Conservation (phyloP, 768 basidiomycete genomes). For the Lentinula guzmanii region DNA sequence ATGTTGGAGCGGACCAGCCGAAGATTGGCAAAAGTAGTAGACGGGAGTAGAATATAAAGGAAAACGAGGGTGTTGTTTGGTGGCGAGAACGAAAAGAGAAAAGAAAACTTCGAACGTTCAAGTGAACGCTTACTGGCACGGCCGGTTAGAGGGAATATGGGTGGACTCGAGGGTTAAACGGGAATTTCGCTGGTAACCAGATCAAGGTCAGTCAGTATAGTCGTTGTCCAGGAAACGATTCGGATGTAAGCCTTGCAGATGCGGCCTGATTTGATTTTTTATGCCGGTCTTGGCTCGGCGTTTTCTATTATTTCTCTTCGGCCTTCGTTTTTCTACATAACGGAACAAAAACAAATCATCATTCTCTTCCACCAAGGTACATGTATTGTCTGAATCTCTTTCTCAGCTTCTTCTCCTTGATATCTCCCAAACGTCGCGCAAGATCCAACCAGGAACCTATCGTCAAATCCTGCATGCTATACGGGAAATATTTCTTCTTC, state of each 20-base stretch:
- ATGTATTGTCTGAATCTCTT: conserved; percentile 66
- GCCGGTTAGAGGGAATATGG: neutral
- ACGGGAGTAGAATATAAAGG: conserved; percentile 16
- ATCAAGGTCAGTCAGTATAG: conserved; percentile 21
- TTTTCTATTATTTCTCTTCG: neutral
- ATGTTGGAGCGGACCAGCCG: conserved; percentile 55
- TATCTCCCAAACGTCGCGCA: conserved; percentile 53
- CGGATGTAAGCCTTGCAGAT: neutral
- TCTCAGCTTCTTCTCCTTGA: conserved; percentile 48
- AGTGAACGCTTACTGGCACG: neutral
- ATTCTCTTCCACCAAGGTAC: conserved; percentile 51
- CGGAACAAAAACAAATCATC: conserved; percentile 3
- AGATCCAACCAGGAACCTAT: conserved; percentile 68
- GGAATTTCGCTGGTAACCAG: conserved; percentile 6
- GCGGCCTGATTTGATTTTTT: neutral
- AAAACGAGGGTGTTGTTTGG: conserved; percentile 17
- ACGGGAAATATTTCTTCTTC: conserved; percentile 58
- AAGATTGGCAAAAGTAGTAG: conserved; percentile 20
- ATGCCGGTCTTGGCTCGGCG: neutral
- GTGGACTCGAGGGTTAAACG: conserved; percentile 4
- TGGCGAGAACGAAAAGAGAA: conserved; percentile 16
- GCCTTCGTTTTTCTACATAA: neutral
- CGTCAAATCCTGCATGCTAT: conserved; percentile 71
- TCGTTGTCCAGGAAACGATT: conserved; percentile 44
- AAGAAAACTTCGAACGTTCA: neutral